Percentiles rank a stretch among this genome's conserved stretches.
Conservation (phyloP, 768 basidiomycete species). For the Boletus tylopilopsis region DNA sequence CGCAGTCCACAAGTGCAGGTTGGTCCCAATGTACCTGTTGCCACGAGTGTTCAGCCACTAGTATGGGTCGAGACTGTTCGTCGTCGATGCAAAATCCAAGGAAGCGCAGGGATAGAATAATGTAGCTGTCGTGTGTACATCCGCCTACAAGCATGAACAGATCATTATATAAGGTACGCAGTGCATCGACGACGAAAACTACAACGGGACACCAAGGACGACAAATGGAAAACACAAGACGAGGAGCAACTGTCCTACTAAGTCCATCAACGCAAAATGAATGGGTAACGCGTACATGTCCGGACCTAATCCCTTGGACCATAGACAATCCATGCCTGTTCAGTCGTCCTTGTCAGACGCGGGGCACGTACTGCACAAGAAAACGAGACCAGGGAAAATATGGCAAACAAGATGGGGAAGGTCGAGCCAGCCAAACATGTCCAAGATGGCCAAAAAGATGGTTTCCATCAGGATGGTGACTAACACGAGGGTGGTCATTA, state of each 20-base stretch:
- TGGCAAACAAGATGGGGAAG: slow-evolving; percentile 66
- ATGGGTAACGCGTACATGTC: slow-evolving; percentile 94
- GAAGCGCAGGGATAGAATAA: too few relatives aligned
- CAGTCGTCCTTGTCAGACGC: not conserved
- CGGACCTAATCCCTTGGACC: slow-evolving; percentile 76
- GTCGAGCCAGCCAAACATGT: slow-evolving; percentile 72
- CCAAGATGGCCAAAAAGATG: slow-evolving; percentile 65
- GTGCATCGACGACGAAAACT: not conserved
- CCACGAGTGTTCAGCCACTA: too few relatives aligned
- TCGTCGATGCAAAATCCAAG: too few relatives aligned
- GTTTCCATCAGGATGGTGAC: slow-evolving; percentile 81
- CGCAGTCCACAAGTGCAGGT: too few relatives aligned
- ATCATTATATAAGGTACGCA: not conserved
- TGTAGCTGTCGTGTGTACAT: not conserved
- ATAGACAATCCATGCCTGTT: slow-evolving; percentile 71
- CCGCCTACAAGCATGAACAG: not conserved
- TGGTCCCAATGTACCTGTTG: too few relatives aligned
- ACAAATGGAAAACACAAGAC: slow-evolving; percentile 73
- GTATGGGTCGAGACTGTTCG: too few relatives aligned
- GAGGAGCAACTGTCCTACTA: slow-evolving; percentile 77
- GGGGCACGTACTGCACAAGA: slow-evolving; percentile 64
- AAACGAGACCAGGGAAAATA: slow-evolving; percentile 66
- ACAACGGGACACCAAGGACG: slow-evolving; percentile 32
- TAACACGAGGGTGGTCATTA: slow-evolving; percentile 61
- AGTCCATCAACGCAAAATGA: slow-evolving; percentile 85